Conservation (phyloP, 192 early-diverging fungal species). For the Linnemannia elongata region DNA sequence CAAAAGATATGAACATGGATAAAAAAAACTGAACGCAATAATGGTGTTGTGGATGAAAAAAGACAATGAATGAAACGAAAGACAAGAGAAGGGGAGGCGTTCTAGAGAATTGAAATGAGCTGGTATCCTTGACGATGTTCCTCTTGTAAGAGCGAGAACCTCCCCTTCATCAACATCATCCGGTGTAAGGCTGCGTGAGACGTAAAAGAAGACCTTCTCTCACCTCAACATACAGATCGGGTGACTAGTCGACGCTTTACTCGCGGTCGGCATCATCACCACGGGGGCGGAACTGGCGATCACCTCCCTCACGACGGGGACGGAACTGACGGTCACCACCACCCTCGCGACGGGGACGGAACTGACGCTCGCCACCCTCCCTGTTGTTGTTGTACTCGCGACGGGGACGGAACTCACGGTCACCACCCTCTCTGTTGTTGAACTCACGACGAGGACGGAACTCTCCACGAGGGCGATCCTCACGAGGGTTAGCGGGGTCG, state of each 20-base stretch:
- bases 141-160: neutral
- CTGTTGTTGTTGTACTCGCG: slow-evolving; percentile 21
- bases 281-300: slow-evolving; percentile 23
- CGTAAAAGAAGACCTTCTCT: no score
- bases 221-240: neutral
- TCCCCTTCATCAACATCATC: neutral
- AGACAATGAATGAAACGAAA: neutral
- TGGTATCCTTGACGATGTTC: neutral
- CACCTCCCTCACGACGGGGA: slow-evolving; percentile 12
- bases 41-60: neutral
- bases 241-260: neutral
- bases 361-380: slow-evolving; percentile 7
- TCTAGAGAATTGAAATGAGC: neutral
- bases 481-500: slow-evolving; percentile 24
- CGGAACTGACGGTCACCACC: slow-evolving; percentile 16
- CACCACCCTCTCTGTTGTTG: slow-evolving; percentile 13
- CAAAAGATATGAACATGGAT: slow-evolving; percentile 9
- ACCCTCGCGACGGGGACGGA: slow-evolving; percentile 17
- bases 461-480: slow-evolving; percentile 16
- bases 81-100: neutral
- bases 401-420: slow-evolving; percentile 31
- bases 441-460: slow-evolving; percentile 39
- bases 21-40: neutral
- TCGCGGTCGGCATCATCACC: slow-evolving; percentile 20
- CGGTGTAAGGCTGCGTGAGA: no score